These are phyloP conservation scores for Starmerella stigmatis DNA, from an alignment of 805 yeast genomes.

Conservation along the genomic window DNA sequence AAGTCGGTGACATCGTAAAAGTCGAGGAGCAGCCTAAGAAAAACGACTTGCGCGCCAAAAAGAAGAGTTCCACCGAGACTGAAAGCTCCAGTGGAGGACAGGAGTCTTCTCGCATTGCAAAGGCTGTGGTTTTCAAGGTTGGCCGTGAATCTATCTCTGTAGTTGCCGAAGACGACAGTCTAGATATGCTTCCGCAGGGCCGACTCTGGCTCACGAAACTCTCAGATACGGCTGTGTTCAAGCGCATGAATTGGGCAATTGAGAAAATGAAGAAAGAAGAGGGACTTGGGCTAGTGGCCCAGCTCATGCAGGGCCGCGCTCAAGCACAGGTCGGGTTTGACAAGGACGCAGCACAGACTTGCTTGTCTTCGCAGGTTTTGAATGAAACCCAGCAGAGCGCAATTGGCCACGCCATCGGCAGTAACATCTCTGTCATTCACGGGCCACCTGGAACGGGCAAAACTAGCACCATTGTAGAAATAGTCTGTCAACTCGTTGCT, in stretches of 20 bases:
- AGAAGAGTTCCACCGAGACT: neutral
- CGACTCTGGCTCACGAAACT: slow-evolving; percentile 61
- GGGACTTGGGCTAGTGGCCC: neutral
- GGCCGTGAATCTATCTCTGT: slow-evolving; percentile 41
- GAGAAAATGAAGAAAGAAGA: slow-evolving; percentile 38
- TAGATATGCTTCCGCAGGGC: slow-evolving; percentile 35
- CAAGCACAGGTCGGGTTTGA: neutral
- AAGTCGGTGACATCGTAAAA: slow-evolving; percentile 27
- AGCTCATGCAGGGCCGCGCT: slow-evolving; percentile 6
- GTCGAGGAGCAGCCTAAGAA: slow-evolving; percentile 12
- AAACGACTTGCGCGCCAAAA: slow-evolving; percentile 16
- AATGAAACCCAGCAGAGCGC: slow-evolving; percentile 69
- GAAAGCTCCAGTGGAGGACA: slow-evolving; percentile 3
- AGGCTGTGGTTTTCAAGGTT: slow-evolving; percentile 57
- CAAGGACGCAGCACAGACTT: slow-evolving; percentile 1
- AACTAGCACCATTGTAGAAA: slow-evolving; percentile 75
- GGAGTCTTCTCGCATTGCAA: slow-evolving; percentile 30
- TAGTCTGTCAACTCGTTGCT: slow-evolving; percentile 58
- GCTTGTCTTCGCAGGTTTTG: slow-evolving; percentile 27
- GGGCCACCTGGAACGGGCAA: slow-evolving; percentile 83
- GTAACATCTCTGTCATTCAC: slow-evolving; percentile 48
- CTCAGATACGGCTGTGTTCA: slow-evolving; percentile 34
- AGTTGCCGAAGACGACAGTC: slow-evolving; percentile 50
- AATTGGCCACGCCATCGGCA: slow-evolving; percentile 49
- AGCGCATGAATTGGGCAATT: slow-evolving; percentile 66